Evolutionary conservation across 495 filamentous ascomycete genomes (phyloP).

Genomic region (Pseudomonodictys pantanalensis): DNA sequence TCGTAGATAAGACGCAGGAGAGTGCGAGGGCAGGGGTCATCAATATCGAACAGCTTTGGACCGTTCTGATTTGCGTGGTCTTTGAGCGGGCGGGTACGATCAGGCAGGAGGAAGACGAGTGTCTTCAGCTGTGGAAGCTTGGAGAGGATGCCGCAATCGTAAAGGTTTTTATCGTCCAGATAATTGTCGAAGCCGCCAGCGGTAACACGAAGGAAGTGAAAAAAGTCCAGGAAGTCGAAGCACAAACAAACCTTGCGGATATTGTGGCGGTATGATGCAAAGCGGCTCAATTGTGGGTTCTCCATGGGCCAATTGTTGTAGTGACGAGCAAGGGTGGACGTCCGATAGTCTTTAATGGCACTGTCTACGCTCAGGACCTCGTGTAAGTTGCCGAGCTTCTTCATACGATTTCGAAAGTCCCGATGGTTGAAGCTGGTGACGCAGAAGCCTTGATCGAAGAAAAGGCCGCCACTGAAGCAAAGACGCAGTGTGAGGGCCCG

Average conservation of each 20-base stretch:
- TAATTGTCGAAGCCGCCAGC: not conserved
- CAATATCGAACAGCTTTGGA: not conserved
- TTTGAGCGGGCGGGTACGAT: not conserved
- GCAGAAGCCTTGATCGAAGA: not conserved
- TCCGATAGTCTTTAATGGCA: not conserved
- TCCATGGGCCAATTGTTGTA: constrained; percentile 6
- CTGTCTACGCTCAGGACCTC: not conserved
- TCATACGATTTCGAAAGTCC: not conserved
- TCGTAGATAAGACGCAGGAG: constrained; percentile 17
- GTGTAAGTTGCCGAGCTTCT: not conserved
- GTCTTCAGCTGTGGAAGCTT: constrained; percentile 2
- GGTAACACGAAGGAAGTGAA: constrained; percentile 19
- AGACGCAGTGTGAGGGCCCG: not conserved
- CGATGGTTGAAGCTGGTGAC: not conserved
- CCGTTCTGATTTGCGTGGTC: not conserved
- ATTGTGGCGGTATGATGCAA: constrained; percentile 3
- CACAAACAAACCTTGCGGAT: constrained; percentile 6
- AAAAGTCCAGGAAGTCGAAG: not conserved
- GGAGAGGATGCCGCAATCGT: constrained; percentile 8
- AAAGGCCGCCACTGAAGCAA: not conserved
- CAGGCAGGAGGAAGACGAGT: constrained; percentile 1
- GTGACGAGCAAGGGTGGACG: not conserved
- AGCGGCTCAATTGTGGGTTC: constrained; percentile 7
- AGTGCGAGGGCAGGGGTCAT: constrained; percentile 5
- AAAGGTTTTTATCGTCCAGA: not conserved